phyloP scores from a whole-genome alignment of 441 rosid genomes.

The Mallotus japonicus region DNA sequence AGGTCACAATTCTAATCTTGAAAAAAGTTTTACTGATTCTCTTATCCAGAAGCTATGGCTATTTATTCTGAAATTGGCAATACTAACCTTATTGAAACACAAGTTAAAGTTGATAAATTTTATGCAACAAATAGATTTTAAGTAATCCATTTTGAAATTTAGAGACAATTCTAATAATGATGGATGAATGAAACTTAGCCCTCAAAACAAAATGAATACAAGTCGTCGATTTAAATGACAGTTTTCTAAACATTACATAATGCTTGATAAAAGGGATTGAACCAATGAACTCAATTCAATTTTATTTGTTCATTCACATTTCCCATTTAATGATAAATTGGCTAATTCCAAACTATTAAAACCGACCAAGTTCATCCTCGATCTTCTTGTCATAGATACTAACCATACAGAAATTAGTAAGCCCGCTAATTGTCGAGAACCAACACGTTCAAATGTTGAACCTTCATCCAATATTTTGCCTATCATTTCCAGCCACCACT shows the following conservation, averaged over 20 bases:
- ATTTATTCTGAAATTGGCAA: neutral
- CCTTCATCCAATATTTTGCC: slow-evolving; percentile 82
- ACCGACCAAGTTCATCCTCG: neutral
- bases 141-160: neutral
- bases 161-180: neutral
- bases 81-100: neutral
- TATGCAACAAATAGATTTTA: neutral
- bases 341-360: slow-evolving; percentile 12
- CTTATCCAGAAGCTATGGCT: neutral
- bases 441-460: slow-evolving; percentile 83
- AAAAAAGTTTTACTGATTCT: slow-evolving; percentile 1
- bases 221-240: neutral
- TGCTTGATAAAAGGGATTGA: neutral
- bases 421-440: slow-evolving; percentile 92
- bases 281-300: slow-evolving; percentile 11
- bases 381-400: slow-evolving; percentile 27
- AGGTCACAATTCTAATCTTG: neutral
- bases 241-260: neutral
- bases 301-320: slow-evolving; percentile 5
- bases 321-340: neutral
- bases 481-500: slow-evolving; percentile 90
- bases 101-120: slow-evolving; percentile 1
- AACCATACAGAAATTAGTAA: slow-evolving; percentile 88
- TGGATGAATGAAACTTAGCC: neutral
- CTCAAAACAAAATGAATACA: neutral